These are phyloP conservation scores for Myrica gale DNA, from an alignment of 306 rosid species.

Conservation along the genomic window DNA sequence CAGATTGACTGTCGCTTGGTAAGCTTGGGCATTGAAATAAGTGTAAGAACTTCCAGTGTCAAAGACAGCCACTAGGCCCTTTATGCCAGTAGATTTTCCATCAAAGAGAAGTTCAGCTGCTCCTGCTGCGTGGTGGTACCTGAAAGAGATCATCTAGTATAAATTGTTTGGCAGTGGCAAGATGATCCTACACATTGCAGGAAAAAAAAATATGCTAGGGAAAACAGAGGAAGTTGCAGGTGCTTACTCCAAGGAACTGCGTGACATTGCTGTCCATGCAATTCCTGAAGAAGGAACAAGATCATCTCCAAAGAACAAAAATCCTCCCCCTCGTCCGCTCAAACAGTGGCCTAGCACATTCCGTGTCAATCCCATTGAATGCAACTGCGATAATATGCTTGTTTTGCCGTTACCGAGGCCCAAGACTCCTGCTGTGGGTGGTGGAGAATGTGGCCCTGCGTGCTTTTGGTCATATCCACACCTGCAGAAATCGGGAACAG, in stretches of 20 bases:
- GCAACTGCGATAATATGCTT: conserved; percentile 58
- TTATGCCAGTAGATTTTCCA: conserved; percentile 49
- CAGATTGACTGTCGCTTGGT: conserved; percentile 38
- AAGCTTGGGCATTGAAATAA: conserved; percentile 58
- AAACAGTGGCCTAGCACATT: conserved; percentile 74
- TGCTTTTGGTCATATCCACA: conserved; percentile 68
- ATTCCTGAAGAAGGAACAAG: conserved; percentile 52
- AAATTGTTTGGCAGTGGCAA: conserved; percentile 16
- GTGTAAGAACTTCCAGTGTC: conserved; percentile 89
- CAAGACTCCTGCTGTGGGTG: conserved; percentile 63
- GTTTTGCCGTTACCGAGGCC: conserved; percentile 69
- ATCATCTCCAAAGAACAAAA: conserved; percentile 64
- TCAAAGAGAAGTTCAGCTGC: conserved; percentile 62
- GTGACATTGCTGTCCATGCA: conserved; percentile 53
- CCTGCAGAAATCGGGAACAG: conserved; percentile 36
- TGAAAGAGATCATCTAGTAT: conserved; percentile 28
- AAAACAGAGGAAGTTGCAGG: conserved; percentile 11
- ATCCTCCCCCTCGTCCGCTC: conserved; percentile 63
- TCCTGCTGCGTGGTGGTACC: conserved; percentile 62
- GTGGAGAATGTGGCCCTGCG: conserved; percentile 31
- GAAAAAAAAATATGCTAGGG: background rate
- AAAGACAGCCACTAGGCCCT: conserved; percentile 53
- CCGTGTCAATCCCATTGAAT: conserved; percentile 33
- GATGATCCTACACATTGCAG: conserved; percentile 3
- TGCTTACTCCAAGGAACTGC: conserved; percentile 44